Evolutionary conservation across 2,329 filamentous ascomycete genomes (phyloP), one percentile per base, ranked within the genome.

Genomic region (Nemania abortiva): DNA sequence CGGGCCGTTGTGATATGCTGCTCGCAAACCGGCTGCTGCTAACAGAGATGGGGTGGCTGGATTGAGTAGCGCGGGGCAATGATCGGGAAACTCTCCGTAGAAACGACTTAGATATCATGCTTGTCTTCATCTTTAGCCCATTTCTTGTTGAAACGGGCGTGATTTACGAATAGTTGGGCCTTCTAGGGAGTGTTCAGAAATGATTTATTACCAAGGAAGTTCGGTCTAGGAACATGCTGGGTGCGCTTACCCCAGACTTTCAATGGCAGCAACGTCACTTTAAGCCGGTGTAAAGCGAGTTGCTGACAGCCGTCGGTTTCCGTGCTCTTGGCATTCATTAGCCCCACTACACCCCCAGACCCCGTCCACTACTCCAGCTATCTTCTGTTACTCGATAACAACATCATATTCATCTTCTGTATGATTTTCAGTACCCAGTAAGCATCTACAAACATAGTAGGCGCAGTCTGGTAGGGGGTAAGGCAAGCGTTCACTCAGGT

Each of bases 1-100:
- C 84, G 10, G 85, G 87, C 13, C 84, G 83, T 74, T 89, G 88
- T 4, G 87, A 88, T 66, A 89, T 80, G 70, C 83, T 84, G 77
- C 86, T 84, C 42, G 82, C 83, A 47, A 75, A 74, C 71, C 85
- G 82, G 61, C 67, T 47, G 50, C 70, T 65, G 58, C 74, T 66
- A 56, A 70, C 34, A 6, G 67, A 45, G 34, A 52, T 49, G 10
- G 39, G 49, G 31, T 34, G 67, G 4, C 39, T 62, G n/a, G 56
- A 62, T 22, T 67, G 65, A 70, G 70, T 45, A 66, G 37, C 68
- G 70, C 74, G 73, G 67, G 72, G 70, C 55, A 68, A 49, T 45
- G 64, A 69, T 65, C 63, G 52, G 42, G 69, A 66, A 20, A 64
- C 69, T 68, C 73, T 72, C 56, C 71, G 74, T 29, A 76, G 62